Percentiles rank a stretch among this genome's conserved stretches.
Conservation (phyloP, 306 rosid species). For the Carpinus fangiana region DNA sequence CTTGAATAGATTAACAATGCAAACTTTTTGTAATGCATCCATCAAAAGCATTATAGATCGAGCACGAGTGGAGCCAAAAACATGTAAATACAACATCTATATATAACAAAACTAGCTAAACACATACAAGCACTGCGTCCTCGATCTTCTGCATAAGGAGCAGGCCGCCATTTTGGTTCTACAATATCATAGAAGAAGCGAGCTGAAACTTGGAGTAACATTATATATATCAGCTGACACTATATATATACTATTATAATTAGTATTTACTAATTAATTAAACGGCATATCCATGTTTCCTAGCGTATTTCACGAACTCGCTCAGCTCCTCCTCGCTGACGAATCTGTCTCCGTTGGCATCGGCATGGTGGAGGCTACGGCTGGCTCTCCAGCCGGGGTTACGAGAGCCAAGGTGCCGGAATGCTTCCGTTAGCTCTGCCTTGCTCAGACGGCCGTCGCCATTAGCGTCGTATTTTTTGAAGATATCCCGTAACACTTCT, state of each 20-base stretch:
- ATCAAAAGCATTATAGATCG: too few species aligned
- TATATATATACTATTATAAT: too few species aligned
- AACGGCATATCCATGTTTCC: background rate
- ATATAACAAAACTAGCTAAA: too few species aligned
- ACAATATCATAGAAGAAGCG: background rate
- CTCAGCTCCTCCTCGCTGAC: background rate
- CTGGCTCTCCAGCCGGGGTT: background rate
- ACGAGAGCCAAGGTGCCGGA: conserved; percentile 3
- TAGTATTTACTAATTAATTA: background rate
- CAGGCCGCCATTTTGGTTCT: background rate
- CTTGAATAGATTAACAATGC: too few species aligned
- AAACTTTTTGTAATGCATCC: too few species aligned
- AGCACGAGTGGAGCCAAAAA: too few species aligned
- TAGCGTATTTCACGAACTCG: background rate
- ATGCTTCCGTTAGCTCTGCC: conserved; percentile 15
- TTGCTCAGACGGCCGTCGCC: conserved; percentile 14
- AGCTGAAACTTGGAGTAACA: background rate
- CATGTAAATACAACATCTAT: too few species aligned
- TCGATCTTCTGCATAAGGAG: too few species aligned
- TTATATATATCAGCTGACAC: background rate
- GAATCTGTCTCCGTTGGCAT: conserved; percentile 13
- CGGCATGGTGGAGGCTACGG: conserved; percentile 5
- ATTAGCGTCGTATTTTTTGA: conserved; percentile 12
- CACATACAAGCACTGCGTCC: too few species aligned
- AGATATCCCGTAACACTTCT: background rate